Evolutionary conservation across 1,284 basidiomycete species (phyloP).

Genomic region (Cystobasidium slooffiae): DNA sequence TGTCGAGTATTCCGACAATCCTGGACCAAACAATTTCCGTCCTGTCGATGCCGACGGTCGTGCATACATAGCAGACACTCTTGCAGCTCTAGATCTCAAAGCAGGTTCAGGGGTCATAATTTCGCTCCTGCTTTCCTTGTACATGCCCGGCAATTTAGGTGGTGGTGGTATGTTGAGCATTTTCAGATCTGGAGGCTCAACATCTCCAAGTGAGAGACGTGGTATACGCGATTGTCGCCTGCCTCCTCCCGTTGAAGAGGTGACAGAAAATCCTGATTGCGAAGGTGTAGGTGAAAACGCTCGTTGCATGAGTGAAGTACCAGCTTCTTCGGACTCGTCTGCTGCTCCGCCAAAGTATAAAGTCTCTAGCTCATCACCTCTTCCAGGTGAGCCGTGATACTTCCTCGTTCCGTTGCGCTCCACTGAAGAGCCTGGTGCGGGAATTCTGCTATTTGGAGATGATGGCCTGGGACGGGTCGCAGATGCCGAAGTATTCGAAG

Average conservation of each 20-base stretch:
- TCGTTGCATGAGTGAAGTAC: conserved; percentile 62
- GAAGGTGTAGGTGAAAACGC: conserved; percentile 69
- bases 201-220: conserved; percentile 11
- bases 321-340: conserved; percentile 47
- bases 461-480: conserved; percentile 45
- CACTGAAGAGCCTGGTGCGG: conserved; percentile 43
- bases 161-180: conserved; percentile 9
- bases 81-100: conserved; percentile 28
- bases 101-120: conserved; percentile 40
- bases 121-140: conserved; percentile 11
- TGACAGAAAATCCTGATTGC: conserved; percentile 54
- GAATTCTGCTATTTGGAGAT: conserved; percentile 50
- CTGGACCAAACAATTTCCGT: conserved; percentile 19
- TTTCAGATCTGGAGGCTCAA: conserved; percentile 2
- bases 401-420: conserved; percentile 49
- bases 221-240: conserved; percentile 31
- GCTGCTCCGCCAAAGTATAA: conserved; percentile 14
- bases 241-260: conserved; percentile 49
- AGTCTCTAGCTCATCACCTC: conserved; percentile 58
- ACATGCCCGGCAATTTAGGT: neutral
- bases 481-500: conserved; percentile 47
- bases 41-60: conserved; percentile 5
- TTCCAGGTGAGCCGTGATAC: neutral
- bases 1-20: neutral
- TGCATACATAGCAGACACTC: conserved; percentile 36